A percentile compares a stretch with the other conserved stretches of the same genome.
Evolutionary conservation across 805 yeast species (phyloP).

Genomic region (Cyberlindnera maclurae): DNA sequence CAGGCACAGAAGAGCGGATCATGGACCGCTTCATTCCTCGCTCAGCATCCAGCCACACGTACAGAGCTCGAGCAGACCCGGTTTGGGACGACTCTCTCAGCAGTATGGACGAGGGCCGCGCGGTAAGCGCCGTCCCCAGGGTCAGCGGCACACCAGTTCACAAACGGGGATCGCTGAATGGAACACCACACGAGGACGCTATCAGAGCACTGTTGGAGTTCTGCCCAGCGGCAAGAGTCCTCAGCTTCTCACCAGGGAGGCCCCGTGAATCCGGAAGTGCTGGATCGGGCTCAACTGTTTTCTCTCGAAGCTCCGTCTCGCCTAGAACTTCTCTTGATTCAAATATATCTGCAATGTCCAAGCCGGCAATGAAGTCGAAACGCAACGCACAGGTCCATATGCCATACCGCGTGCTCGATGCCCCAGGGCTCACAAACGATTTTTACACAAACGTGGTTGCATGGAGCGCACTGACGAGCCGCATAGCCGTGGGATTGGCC

Average conservation of each 20-base stretch:
- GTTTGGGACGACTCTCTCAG: conserved; percentile 11
- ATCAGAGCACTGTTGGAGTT: conserved; percentile 48
- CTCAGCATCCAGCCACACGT: conserved; percentile 6
- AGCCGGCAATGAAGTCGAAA: conserved; percentile 9
- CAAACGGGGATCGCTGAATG: too few species aligned
- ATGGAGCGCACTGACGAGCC: conserved; percentile 51
- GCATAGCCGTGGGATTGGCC: conserved; percentile 63
- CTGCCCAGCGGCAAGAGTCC: conserved; percentile 33
- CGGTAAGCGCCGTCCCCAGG: not conserved
- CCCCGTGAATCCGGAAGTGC: not conserved
- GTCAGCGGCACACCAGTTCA: not conserved
- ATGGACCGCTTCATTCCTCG: conserved; percentile 35
- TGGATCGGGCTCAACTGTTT: not conserved
- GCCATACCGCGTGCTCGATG: conserved; percentile 51
- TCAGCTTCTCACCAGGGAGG: conserved; percentile 24
- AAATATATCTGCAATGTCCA: conserved; percentile 9
- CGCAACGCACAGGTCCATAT: conserved; percentile 29
- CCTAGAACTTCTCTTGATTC: conserved; percentile 6
- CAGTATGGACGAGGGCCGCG: conserved; percentile 16
- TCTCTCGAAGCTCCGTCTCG: conserved; percentile 1
- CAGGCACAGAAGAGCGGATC: conserved; percentile 6
- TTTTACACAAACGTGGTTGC: conserved; percentile 70
- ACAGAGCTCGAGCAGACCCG: not conserved
- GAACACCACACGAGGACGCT: conserved; percentile 25
- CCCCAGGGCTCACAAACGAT: conserved; percentile 69